Evolutionary conservation across 495 filamentous ascomycete genomes (phyloP).

Genomic region (Endocarpon pusillum): DNA sequence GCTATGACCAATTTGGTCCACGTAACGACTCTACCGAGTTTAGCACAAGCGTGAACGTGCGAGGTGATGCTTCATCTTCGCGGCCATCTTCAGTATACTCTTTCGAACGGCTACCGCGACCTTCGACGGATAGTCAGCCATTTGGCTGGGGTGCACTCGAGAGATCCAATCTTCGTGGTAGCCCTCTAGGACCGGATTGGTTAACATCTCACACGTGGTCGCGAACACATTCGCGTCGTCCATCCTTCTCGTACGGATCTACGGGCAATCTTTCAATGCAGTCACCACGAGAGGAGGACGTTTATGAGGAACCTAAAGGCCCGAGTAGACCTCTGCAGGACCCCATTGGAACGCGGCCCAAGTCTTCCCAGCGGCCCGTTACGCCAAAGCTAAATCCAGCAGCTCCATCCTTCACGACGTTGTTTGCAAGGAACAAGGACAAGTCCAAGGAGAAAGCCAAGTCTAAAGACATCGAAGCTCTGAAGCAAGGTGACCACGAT

Average conservation of each 20-base stretch:
- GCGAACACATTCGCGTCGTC: constrained; percentile 34
- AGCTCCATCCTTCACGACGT: constrained; percentile 39
- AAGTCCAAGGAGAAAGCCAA: constrained; percentile 23
- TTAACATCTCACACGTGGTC: constrained; percentile 37
- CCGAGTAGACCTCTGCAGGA: constrained; percentile 31
- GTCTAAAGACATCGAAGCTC: constrained; percentile 11
- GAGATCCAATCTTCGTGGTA: constrained; percentile 29
- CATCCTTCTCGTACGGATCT: constrained; percentile 38
- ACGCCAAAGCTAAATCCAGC: constrained; percentile 45
- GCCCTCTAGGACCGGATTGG: constrained; percentile 42
- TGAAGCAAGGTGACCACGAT: constrained; percentile 17
- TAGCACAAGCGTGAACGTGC: constrained; percentile 32
- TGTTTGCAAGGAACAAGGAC: constrained; percentile 29
- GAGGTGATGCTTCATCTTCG: constrained; percentile 49
- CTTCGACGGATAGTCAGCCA: constrained; percentile 59
- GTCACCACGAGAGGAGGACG: constrained; percentile 26
- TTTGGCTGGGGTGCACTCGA: constrained; percentile 46
- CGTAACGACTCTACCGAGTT: constrained; percentile 41
- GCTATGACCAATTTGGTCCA: constrained; percentile 46
- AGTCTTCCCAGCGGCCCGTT: constrained; percentile 31
- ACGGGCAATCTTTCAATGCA: constrained; percentile 35
- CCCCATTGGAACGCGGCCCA: constrained; percentile 37
- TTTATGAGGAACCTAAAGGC: constrained; percentile 25
- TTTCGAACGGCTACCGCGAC: constrained; percentile 48
- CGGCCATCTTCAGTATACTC: constrained; percentile 66